A percentile compares a stretch with the other conserved stretches of the same genome.
phyloP scores from a whole-genome alignment of 108 stramenopile genomes.

The Cylindrotheca fusiformis region DNA sequence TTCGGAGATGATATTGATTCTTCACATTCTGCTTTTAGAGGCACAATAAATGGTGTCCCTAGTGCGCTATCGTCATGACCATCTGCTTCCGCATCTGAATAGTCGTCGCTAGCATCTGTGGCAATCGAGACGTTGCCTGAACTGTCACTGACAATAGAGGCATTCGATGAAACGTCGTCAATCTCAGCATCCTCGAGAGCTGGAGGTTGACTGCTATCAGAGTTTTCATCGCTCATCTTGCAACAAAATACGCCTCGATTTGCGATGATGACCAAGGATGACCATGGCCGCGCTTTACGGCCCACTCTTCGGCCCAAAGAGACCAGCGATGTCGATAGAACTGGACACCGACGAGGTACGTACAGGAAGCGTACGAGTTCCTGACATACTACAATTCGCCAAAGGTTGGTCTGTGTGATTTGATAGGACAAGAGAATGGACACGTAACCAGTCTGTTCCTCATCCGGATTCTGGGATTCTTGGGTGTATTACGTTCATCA shows the following conservation, averaged over 20 bases:
- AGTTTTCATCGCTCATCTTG: constrained; percentile 12
- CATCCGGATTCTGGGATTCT: too few species aligned
- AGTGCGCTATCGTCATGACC: neutral
- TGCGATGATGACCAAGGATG: neutral
- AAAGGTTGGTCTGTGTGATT: too few species aligned
- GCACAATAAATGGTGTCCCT: constrained; percentile 3
- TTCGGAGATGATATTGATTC: neutral
- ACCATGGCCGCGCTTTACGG: too few species aligned
- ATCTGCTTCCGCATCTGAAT: constrained; percentile 1
- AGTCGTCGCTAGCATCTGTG: constrained; percentile 6
- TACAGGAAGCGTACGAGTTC: too few species aligned
- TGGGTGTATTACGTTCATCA: too few species aligned
- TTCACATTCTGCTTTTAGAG: neutral
- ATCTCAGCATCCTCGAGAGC: constrained; percentile 22
- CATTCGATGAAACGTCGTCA: constrained; percentile 23
- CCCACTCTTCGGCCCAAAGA: too few species aligned
- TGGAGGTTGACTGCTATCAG: constrained; percentile 15
- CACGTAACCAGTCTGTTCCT: too few species aligned
- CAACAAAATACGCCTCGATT: too few species aligned
- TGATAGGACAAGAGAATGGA: too few species aligned
- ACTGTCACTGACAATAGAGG: constrained; percentile 16
- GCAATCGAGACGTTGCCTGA: constrained; percentile 20
- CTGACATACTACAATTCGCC: too few species aligned
- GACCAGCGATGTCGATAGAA: too few species aligned
- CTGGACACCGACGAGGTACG: too few species aligned